Conservation (phyloP, 352 stramenopile species). For the Phytophthora crassamura region DNA sequence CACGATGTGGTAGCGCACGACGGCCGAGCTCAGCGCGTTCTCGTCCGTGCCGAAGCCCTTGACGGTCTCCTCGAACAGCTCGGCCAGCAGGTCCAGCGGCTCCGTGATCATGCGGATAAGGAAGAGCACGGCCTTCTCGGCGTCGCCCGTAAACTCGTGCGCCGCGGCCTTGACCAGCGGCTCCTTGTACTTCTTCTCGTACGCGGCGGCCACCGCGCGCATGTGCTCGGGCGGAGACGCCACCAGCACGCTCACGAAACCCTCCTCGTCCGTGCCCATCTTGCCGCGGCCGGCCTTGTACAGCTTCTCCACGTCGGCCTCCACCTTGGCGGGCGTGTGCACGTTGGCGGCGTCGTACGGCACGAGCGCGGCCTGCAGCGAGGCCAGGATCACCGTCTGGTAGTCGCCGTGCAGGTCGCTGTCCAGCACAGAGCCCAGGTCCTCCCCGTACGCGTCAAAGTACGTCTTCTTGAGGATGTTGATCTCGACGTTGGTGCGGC, state of each 20-base stretch:
- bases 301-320: slow-evolving; percentile 63
- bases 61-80: slow-evolving; percentile 76
- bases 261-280: slow-evolving; percentile 75
- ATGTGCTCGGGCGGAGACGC: slow-evolving; percentile 68
- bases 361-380: slow-evolving; percentile 60
- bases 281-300: slow-evolving; percentile 79
- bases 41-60: slow-evolving; percentile 80
- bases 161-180: slow-evolving; percentile 63
- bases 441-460: slow-evolving; percentile 67
- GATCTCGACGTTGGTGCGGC: slow-evolving; percentile 76
- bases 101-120: slow-evolving; percentile 70
- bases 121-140: slow-evolving; percentile 69
- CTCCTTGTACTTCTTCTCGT: slow-evolving; percentile 79
- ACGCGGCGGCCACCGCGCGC: slow-evolving; percentile 60
- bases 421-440: slow-evolving; percentile 66
- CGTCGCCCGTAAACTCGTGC: slow-evolving; percentile 71
- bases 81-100: slow-evolving; percentile 64
- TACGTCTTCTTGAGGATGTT: slow-evolving; percentile 88
- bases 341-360: slow-evolving; percentile 66
- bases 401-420: slow-evolving; percentile 78
- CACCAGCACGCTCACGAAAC: slow-evolving; percentile 63
- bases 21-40: slow-evolving; percentile 59
- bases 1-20: slow-evolving; percentile 87
- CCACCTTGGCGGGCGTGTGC: slow-evolving; percentile 70
- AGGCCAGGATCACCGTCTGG: slow-evolving; percentile 75